A percentile compares a stretch with the other conserved stretches of the same genome.
Conservation (phyloP, 495 filamentous ascomycete species). For the Aspergillus taichungensis region DNA sequence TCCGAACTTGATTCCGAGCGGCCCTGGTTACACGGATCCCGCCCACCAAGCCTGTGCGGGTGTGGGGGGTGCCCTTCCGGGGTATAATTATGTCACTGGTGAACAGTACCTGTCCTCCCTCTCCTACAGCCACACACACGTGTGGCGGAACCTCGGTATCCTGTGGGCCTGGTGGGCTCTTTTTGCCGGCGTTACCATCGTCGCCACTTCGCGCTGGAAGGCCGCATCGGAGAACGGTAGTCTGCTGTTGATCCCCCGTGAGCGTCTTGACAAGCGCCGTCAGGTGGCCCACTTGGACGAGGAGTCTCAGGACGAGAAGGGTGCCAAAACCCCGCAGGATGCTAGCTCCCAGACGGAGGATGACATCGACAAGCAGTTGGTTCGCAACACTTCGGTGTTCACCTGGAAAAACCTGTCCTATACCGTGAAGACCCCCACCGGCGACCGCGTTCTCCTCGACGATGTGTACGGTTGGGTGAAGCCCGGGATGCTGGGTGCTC, state of each 20-base stretch:
- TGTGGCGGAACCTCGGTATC: slow-evolving; percentile 45
- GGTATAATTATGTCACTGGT: slow-evolving; percentile 37
- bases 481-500: slow-evolving; percentile 68
- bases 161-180: slow-evolving; percentile 39
- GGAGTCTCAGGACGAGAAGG: slow-evolving; percentile 24
- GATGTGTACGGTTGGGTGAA: slow-evolving; percentile 86
- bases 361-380: slow-evolving; percentile 22
- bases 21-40: slow-evolving; percentile 22
- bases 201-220: slow-evolving; percentile 32
- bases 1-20: slow-evolving; percentile 37
- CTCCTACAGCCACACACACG: slow-evolving; percentile 37
- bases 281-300: slow-evolving; percentile 18
- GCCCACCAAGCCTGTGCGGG: slow-evolving; percentile 44
- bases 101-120: slow-evolving; percentile 40
- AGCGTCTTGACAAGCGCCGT: slow-evolving; percentile 18
- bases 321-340: slow-evolving; percentile 6
- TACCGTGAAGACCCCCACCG: slow-evolving; percentile 35
- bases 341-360: slow-evolving; percentile 3
- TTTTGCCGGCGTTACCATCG: slow-evolving; percentile 30
- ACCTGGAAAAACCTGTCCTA: slow-evolving; percentile 56
- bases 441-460: slow-evolving; percentile 50
- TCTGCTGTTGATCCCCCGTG: slow-evolving; percentile 32
- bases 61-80: slow-evolving; percentile 38
- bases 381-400: slow-evolving; percentile 46
- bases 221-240: slow-evolving; percentile 24